phyloP scores from a whole-genome alignment of 441 rosid species.

The Flueggea neowawraea region DNA sequence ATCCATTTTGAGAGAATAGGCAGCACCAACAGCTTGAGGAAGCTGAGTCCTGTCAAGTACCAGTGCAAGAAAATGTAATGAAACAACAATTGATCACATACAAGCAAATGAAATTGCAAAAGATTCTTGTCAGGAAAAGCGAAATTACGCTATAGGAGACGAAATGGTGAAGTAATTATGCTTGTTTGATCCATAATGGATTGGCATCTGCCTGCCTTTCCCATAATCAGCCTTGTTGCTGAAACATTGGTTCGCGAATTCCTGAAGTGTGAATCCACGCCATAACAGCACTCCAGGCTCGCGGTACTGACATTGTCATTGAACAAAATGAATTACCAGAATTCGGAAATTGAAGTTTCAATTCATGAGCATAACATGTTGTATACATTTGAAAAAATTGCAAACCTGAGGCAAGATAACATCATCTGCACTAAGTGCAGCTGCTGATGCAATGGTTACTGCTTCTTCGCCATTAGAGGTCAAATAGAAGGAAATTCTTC shows the following conservation, averaged over 20 bases:
- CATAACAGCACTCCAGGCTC: slow-evolving; percentile 70
- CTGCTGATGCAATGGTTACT: slow-evolving; percentile 66
- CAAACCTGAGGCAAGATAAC: slow-evolving; percentile 60
- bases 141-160: slow-evolving; percentile 60
- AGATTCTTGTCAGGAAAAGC: background rate
- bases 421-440: slow-evolving; percentile 59
- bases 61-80: background rate
- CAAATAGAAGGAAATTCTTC: slow-evolving; percentile 65
- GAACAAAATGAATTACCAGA: background rate
- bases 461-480: slow-evolving; percentile 78
- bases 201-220: slow-evolving; percentile 82
- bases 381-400: background rate
- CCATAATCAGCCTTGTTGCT: slow-evolving; percentile 68
- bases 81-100: background rate
- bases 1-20: slow-evolving; percentile 75
- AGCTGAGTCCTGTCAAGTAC: slow-evolving; percentile 54
- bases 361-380: background rate
- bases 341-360: background rate
- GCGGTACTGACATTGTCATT: slow-evolving; percentile 41
- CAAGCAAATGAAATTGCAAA: background rate
- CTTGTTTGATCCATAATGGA: slow-evolving; percentile 71
- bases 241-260: slow-evolving; percentile 64
- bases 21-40: slow-evolving; percentile 83
- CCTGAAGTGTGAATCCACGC: slow-evolving; percentile 75
- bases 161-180: slow-evolving; percentile 65